These are phyloP conservation scores for Aspergillus proliferans DNA, from an alignment of 2,329 filamentous ascomycete species.

Conservation along the genomic window DNA sequence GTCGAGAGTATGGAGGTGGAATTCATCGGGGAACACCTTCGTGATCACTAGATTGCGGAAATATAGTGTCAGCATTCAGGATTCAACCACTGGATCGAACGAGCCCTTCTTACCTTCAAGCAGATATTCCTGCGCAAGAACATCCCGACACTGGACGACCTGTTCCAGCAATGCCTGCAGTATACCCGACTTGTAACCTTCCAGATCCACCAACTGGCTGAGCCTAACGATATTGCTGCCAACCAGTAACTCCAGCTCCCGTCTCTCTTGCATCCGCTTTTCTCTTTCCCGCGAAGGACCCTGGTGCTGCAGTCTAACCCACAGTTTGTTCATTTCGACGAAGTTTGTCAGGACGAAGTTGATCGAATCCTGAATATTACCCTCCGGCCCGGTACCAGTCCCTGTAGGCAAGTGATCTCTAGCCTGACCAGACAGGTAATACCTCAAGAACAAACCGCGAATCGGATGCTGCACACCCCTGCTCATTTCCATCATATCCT, in stretches of 20 bases:
- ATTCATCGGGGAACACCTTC: slow-evolving; percentile 97
- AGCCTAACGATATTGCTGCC: slow-evolving; percentile 93
- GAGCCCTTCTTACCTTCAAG: slow-evolving; percentile 57
- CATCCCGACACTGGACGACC: slow-evolving; percentile 95
- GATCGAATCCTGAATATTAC: slow-evolving; percentile 93
- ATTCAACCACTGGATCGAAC: too few species aligned
- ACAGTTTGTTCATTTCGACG: slow-evolving; percentile 99
- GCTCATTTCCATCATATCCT: slow-evolving; percentile 99
- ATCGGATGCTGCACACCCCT: slow-evolving; percentile 95
- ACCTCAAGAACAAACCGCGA: slow-evolving; percentile 87
- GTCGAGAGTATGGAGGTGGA: slow-evolving; percentile 92
- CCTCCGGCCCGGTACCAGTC: slow-evolving; percentile 82
- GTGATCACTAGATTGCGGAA: slow-evolving; percentile 64
- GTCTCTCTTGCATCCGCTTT: slow-evolving; percentile 84
- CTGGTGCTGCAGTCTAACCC: slow-evolving; percentile 95
- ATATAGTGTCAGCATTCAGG: slow-evolving; percentile 17
- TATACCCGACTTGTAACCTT: slow-evolving; percentile 87
- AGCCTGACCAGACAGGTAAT: slow-evolving; percentile 93
- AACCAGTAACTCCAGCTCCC: slow-evolving; percentile 90
- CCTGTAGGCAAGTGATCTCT: slow-evolving; percentile 79
- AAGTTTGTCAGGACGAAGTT: slow-evolving; percentile 98
- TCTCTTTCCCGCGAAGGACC: slow-evolving; percentile 93
- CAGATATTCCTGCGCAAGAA: slow-evolving; percentile 93
- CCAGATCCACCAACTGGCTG: slow-evolving; percentile 90
- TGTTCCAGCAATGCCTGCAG: slow-evolving; percentile 86